phyloP scores from a whole-genome alignment of 257 asterid species.

The Lycium ferocissimum region DNA sequence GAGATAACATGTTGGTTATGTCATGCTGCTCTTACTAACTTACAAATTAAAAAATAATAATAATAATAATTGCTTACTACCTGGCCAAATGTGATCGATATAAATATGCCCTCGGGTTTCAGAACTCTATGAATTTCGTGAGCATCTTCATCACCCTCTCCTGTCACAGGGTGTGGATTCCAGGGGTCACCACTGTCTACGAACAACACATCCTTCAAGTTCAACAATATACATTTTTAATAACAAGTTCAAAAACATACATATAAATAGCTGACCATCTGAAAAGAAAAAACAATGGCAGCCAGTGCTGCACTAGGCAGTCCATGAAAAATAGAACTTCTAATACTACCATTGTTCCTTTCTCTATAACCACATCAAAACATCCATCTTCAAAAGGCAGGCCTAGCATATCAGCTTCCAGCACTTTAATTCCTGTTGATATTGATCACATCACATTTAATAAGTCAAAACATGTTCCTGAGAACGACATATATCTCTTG shows the following conservation, averaged over 20 bases:
- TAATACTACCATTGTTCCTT: constrained; percentile 90
- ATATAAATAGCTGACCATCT: constrained; percentile 22
- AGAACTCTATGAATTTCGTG: constrained; percentile 80
- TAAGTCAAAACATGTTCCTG: not conserved
- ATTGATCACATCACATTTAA: constrained; percentile 30
- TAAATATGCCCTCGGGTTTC: constrained; percentile 81
- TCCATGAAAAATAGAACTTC: constrained; percentile 19
- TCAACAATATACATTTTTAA: constrained; percentile 26
- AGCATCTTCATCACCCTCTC: constrained; percentile 83
- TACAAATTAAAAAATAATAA: not conserved
- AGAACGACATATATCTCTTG: not conserved
- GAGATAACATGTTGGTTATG: not conserved
- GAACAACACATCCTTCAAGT: constrained; percentile 85
- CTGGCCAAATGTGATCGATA: constrained; percentile 95
- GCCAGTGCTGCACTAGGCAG: constrained; percentile 3
- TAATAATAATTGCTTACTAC: constrained; percentile 45
- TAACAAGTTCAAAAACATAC: constrained; percentile 26
- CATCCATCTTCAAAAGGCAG: constrained; percentile 80
- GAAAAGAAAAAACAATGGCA: not conserved
- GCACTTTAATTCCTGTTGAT: constrained; percentile 71
- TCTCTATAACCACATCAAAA: constrained; percentile 94
- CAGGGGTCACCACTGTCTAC: constrained; percentile 99
- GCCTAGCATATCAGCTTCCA: constrained; percentile 97
- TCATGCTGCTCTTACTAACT: constrained; percentile 19
- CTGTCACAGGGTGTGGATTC: constrained; percentile 84